A percentile compares a stretch with the other conserved stretches of the same genome.
Evolutionary conservation across 148 eudicot genomes (phyloP).

Genomic region (Spergularia bocconei): DNA sequence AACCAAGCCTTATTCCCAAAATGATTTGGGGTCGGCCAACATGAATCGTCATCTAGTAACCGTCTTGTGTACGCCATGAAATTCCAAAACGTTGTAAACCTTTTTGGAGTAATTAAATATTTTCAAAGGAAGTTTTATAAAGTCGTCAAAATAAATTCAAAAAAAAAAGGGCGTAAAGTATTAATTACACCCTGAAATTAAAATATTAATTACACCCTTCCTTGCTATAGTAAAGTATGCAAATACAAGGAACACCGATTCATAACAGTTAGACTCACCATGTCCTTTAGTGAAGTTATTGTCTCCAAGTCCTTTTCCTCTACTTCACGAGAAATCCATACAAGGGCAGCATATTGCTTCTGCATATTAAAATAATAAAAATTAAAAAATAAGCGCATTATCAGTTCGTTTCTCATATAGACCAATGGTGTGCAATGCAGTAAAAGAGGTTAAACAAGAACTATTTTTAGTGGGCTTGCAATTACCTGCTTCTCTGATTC

Average conservation of each 20-base stretch:
- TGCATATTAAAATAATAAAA: slow-evolving; percentile 24
- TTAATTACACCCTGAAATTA: too few relatives aligned
- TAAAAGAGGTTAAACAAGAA: slow-evolving; percentile 12
- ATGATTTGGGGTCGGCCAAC: too few relatives aligned
- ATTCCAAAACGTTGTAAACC: too few relatives aligned
- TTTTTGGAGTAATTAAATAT: too few relatives aligned
- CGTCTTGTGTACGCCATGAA: too few relatives aligned
- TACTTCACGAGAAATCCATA: slow-evolving; percentile 85
- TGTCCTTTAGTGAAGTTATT: slow-evolving; percentile 60
- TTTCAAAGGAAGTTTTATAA: too few relatives aligned
- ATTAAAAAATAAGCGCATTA: not conserved
- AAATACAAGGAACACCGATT: not conserved
- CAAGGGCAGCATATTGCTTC: slow-evolving; percentile 94
- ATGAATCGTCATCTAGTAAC: too few relatives aligned
- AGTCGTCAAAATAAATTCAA: too few relatives aligned
- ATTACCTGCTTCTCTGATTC: slow-evolving; percentile 96
- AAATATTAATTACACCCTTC: not conserved
- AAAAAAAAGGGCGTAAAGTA: too few relatives aligned
- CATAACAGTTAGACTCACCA: slow-evolving; percentile 45
- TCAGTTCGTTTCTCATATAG: slow-evolving; percentile 2
- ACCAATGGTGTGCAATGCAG: not conserved
- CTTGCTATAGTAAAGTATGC: too few relatives aligned
- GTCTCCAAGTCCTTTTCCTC: slow-evolving; percentile 62
- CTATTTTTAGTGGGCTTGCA: not conserved
- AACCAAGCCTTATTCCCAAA: too few relatives aligned